Evolutionary conservation across 768 basidiomycete genomes (phyloP).

Genomic region (Naematelia encephala): DNA sequence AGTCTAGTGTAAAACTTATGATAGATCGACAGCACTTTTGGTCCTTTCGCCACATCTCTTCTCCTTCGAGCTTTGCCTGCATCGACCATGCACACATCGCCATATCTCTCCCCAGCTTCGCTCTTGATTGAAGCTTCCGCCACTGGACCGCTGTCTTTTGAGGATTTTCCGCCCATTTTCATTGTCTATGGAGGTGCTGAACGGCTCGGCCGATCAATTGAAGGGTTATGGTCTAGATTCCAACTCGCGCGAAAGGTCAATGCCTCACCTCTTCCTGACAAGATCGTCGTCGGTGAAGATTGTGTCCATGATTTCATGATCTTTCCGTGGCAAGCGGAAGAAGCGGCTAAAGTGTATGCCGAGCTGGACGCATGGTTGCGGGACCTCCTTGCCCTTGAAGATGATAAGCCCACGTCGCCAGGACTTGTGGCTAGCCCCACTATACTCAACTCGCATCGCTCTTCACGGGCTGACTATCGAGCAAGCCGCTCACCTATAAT

Average conservation of each 20-base stretch:
- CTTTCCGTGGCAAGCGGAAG: slow-evolving; percentile 43
- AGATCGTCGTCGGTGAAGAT: slow-evolving; percentile 20
- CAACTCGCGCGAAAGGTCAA: slow-evolving; percentile 11
- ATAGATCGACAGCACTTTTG: slow-evolving; percentile 43
- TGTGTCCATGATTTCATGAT: slow-evolving; percentile 42
- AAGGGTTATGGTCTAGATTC: slow-evolving; percentile 28
- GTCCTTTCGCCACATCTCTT: slow-evolving; percentile 40
- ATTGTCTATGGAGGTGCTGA: slow-evolving; percentile 39
- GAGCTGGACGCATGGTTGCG: slow-evolving; percentile 36
- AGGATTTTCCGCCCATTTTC: slow-evolving; percentile 32
- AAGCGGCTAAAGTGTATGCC: slow-evolving; percentile 33
- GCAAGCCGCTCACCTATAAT: slow-evolving; percentile 4
- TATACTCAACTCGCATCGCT: not conserved
- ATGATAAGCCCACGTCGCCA: slow-evolving; percentile 19
- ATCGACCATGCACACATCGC: slow-evolving; percentile 28
- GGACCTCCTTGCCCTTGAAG: slow-evolving; percentile 19
- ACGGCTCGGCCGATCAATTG: slow-evolving; percentile 31
- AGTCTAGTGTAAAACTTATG: not conserved
- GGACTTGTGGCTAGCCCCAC: not conserved
- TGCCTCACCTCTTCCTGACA: slow-evolving; percentile 11
- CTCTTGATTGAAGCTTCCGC: slow-evolving; percentile 16
- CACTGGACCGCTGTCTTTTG: slow-evolving; percentile 19
- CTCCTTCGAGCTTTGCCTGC: slow-evolving; percentile 38
- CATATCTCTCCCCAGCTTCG: slow-evolving; percentile 38
- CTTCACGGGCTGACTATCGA: not conserved